Percentiles rank a stretch among this genome's conserved stretches.
Conservation (phyloP, 805 yeast species). For the Wickerhamomyces sydowiorum region DNA sequence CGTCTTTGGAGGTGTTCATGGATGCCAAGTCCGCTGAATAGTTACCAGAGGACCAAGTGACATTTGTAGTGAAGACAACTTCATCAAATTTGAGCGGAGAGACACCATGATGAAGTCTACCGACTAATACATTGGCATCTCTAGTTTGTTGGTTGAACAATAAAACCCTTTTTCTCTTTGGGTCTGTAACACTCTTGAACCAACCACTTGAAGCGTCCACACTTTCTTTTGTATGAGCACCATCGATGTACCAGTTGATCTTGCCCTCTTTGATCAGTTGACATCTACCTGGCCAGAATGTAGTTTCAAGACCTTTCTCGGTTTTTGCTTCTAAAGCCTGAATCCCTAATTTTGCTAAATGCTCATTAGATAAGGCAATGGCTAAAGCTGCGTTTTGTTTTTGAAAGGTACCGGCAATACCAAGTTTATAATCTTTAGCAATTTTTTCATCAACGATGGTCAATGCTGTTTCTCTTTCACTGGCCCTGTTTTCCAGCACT, state of each 20-base stretch:
- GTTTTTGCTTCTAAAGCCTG: conserved; percentile 18
- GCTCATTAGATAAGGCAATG: conserved; percentile 57
- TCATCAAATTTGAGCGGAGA: conserved; percentile 53
- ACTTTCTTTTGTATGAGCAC: conserved; percentile 93
- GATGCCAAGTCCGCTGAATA: conserved; percentile 83
- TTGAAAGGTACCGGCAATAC: conserved; percentile 84
- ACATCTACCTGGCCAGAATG: conserved; percentile 96
- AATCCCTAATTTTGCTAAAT: conserved; percentile 46
- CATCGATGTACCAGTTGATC: conserved; percentile 83
- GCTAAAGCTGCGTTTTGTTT: conserved; percentile 84
- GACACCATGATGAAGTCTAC: conserved; percentile 41
- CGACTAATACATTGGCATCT: conserved; percentile 65
- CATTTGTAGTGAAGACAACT: conserved; percentile 83
- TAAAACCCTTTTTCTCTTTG: conserved; percentile 38
- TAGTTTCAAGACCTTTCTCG: conserved; percentile 52
- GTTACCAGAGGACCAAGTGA: conserved; percentile 80
- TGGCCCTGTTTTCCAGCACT: conserved; percentile 60
- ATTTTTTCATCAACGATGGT: conserved; percentile 41
- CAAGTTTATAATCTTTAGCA: conserved; percentile 37
- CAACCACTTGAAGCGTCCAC: conserved; percentile 76
- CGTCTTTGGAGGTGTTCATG: conserved; percentile 72
- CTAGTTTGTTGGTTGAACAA: conserved; percentile 94
- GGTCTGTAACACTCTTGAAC: conserved; percentile 46
- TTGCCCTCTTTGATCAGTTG: conserved; percentile 51
- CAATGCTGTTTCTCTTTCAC: conserved; percentile 50